phyloP scores from a whole-genome alignment of 192 early-diverging fungal species.

The Rhizoclosmatium globosum region DNA sequence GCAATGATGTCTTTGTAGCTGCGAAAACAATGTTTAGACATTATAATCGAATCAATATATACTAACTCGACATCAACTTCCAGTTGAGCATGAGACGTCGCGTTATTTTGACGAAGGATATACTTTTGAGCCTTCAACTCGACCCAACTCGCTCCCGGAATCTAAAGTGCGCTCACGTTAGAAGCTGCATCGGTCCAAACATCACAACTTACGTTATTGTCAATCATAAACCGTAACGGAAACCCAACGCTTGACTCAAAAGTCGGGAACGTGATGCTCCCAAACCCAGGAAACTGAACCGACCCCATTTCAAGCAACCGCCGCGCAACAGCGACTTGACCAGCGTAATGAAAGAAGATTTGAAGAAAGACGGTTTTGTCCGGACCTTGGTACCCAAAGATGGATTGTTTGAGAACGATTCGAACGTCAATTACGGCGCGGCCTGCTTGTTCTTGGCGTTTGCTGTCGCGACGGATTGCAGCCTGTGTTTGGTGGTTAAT shows the following conservation, averaged over 20 bases:
- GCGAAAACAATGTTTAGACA: constrained; percentile 2
- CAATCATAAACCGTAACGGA: constrained; percentile 95
- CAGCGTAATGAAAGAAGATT: constrained; percentile 55
- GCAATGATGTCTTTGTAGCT: constrained; percentile 80
- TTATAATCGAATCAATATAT: constrained; percentile 21
- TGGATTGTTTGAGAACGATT: constrained; percentile 78
- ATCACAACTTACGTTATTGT: constrained; percentile 64
- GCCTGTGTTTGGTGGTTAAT: neutral
- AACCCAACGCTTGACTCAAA: constrained; percentile 94
- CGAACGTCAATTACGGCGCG: constrained; percentile 65
- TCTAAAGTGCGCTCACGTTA: constrained; percentile 72
- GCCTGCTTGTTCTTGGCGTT: constrained; percentile 24
- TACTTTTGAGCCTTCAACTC: constrained; percentile 83
- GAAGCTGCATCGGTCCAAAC: neutral
- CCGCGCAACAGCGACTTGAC: constrained; percentile 39
- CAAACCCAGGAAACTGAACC: constrained; percentile 64
- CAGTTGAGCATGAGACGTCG: constrained; percentile 74
- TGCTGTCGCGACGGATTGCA: constrained; percentile 28
- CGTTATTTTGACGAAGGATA: constrained; percentile 46
- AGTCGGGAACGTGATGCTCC: constrained; percentile 56
- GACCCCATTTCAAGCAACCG: constrained; percentile 59
- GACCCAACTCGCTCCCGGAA: constrained; percentile 93
- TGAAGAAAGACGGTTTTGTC: constrained; percentile 82
- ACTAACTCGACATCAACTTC: constrained; percentile 79
- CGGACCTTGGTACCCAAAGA: constrained; percentile 90